Evolutionary conservation across 2,329 filamentous ascomycete species (phyloP), one percentile per base, ranked within the genome.

Genomic region (Calonectria pseudoreteaudii): DNA sequence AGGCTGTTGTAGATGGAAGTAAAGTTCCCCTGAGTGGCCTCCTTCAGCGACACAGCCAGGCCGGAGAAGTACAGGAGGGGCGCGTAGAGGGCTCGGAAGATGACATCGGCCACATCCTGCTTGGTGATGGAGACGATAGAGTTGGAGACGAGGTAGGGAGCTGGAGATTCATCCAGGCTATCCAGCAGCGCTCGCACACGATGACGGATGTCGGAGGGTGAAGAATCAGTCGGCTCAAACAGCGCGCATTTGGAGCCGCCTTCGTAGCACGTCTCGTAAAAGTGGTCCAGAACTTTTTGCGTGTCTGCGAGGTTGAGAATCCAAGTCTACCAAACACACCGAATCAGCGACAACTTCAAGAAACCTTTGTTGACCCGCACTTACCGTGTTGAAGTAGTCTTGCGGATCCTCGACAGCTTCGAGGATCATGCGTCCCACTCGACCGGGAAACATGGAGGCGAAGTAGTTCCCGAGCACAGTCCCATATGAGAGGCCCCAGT

Each of bases 401-500:
- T 84, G 74, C 0, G 80, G 74, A 70, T 87, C 81, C 20, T 75
- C 78, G 3, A 87, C 83, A 1, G 82, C 85, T 23, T 87, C 86
- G 2, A 87, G 79, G 4, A 88, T 81, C 67, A 89, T 79, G 18
- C 86, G 83, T 0, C 83, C 86, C 11, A 89, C 77, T 4, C 84
- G 80, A 0, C 77, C 82, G 0, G 84, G 83, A 41, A 82, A 85
- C 80, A 85, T 79, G 36, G 83, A 81, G 3, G 83, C 82, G 74
- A 85, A 83, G 36, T 82, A 82, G 52, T 84, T 84, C 1, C 84
- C 84, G 0, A 85, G 78, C 0, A 83, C 23, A 2, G 82, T 84
- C 20, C 84, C 83, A 23, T 90, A 90, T 8, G 87, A 89, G 67
- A 90, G 86, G 0, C 89, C 88, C 82, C 87, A 86, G 75, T 89